These are phyloP conservation scores for Xerocomus spinulosus DNA, from an alignment of 768 basidiomycete genomes.

Conservation along the genomic window DNA sequence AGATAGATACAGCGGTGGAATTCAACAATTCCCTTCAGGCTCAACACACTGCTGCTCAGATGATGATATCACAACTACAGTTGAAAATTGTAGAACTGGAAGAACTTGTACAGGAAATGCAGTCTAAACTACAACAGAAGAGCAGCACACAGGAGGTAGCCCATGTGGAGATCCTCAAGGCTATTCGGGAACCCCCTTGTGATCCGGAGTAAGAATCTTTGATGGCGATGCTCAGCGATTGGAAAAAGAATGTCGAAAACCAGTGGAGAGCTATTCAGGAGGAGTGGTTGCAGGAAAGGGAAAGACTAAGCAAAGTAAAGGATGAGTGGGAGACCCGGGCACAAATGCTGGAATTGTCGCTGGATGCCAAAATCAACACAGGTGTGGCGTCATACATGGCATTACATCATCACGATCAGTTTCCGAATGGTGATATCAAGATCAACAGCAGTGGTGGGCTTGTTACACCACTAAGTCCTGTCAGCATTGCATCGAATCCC, in stretches of 20 bases:
- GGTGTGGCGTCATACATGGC: constrained; percentile 28
- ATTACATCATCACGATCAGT: constrained; percentile 37
- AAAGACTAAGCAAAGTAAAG: constrained; percentile 63
- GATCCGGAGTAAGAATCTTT: constrained; percentile 45
- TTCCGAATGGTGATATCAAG: constrained; percentile 31
- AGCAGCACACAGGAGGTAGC: constrained; percentile 34
- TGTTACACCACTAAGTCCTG: constrained; percentile 73
- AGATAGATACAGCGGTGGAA: constrained; percentile 72
- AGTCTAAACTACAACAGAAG: constrained; percentile 38
- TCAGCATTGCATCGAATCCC: constrained; percentile 65
- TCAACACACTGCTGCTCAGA: constrained; percentile 74
- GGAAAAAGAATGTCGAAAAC: constrained; percentile 77
- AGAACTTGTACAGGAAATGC: constrained; percentile 51
- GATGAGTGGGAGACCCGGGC: constrained; percentile 77
- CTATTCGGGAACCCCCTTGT: constrained; percentile 31
- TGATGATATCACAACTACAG: constrained; percentile 66
- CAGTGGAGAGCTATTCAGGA: constrained; percentile 74
- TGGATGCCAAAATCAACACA: constrained; percentile 42
- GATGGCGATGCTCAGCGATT: constrained; percentile 55
- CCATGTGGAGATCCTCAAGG: constrained; percentile 30
- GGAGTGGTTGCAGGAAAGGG: constrained; percentile 79
- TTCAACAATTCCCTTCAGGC: constrained; percentile 69
- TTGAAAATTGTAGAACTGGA: constrained; percentile 68
- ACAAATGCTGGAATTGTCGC: constrained; percentile 46
- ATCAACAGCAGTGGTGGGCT: constrained; percentile 42